These are phyloP conservation scores for Xerophyta viscosa DNA, from an alignment of 106 monocot species.

Conservation along the genomic window DNA sequence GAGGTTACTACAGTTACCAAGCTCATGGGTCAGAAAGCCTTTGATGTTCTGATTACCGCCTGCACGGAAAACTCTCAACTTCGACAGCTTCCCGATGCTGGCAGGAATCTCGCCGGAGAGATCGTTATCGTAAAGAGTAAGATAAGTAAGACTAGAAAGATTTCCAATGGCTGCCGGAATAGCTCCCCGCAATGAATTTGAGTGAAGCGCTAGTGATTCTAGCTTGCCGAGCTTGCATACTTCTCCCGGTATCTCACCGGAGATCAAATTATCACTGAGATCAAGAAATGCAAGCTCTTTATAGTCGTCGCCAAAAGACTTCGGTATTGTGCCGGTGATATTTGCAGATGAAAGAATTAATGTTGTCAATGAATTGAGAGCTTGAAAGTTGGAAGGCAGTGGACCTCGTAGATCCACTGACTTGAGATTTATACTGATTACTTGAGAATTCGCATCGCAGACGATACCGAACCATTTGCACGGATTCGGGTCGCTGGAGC, in stretches of 20 bases:
- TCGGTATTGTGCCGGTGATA: slow-evolving; percentile 75
- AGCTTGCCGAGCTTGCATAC: slow-evolving; percentile 54
- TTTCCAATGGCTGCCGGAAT: slow-evolving; percentile 66
- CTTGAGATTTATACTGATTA: slow-evolving; percentile 32
- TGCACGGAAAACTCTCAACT: slow-evolving; percentile 62
- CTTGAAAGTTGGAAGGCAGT: slow-evolving; percentile 46
- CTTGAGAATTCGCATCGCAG: slow-evolving; percentile 44
- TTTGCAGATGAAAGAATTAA: slow-evolving; percentile 64
- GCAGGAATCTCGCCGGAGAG: slow-evolving; percentile 66
- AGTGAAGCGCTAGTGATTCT: slow-evolving; percentile 41
- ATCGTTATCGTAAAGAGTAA: slow-evolving; percentile 71
- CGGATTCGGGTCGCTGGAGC: slow-evolving; percentile 37
- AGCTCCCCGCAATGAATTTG: slow-evolving; percentile 57
- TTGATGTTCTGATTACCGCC: slow-evolving; percentile 73
- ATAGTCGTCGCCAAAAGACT: slow-evolving; percentile 44
- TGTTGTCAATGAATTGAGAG: slow-evolving; percentile 45
- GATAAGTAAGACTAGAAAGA: slow-evolving; percentile 40
- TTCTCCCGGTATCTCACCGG: slow-evolving; percentile 65
- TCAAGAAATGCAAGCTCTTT: slow-evolving; percentile 36
- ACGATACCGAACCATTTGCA: slow-evolving; percentile 72
- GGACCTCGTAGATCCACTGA: slow-evolving; percentile 43
- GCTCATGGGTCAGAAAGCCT: slow-evolving; percentile 62
- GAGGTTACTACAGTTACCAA: slow-evolving; percentile 74
- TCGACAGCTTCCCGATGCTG: slow-evolving; percentile 48
- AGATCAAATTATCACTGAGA: slow-evolving; percentile 68